phyloP scores from a whole-genome alignment of 768 basidiomycete species.

The Suillus paluster region DNA sequence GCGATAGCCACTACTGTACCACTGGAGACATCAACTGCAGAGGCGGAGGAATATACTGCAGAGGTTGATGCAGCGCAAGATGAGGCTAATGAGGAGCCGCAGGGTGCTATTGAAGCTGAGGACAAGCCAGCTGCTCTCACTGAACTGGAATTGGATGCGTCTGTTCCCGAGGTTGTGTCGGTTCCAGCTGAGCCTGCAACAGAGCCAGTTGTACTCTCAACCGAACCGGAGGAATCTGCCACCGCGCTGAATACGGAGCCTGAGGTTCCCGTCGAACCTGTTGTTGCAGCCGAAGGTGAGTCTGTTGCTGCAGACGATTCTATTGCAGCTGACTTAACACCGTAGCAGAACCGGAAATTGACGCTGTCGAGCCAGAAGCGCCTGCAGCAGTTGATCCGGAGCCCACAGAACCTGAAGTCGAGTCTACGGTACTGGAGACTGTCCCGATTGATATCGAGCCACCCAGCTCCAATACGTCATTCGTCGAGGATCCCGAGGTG shows the following conservation, averaged over 20 bases:
- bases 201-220: background rate
- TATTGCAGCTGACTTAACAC: background rate
- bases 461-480: conserved; percentile 5
- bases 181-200: background rate
- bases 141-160: background rate
- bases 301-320: background rate
- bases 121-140: background rate
- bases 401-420: background rate
- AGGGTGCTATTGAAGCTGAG: background rate
- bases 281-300: background rate
- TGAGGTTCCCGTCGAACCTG: background rate
- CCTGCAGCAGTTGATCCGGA: background rate
- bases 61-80: conserved; percentile 1
- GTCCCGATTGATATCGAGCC: conserved; percentile 9
- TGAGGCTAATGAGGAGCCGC: background rate
- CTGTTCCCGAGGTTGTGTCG: background rate
- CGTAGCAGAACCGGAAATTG: background rate
- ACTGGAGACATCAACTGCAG: background rate
- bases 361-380: background rate
- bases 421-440: background rate
- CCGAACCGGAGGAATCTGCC: background rate
- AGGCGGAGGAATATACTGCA: background rate
- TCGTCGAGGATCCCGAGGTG: conserved; percentile 11
- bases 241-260: background rate
- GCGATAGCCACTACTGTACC: background rate